Percentiles rank a stretch among this genome's conserved stretches.
These are phyloP conservation scores for Raddia guianensis DNA, from an alignment of 176 grass and related monocot genomes.

Conservation along the genomic window DNA sequence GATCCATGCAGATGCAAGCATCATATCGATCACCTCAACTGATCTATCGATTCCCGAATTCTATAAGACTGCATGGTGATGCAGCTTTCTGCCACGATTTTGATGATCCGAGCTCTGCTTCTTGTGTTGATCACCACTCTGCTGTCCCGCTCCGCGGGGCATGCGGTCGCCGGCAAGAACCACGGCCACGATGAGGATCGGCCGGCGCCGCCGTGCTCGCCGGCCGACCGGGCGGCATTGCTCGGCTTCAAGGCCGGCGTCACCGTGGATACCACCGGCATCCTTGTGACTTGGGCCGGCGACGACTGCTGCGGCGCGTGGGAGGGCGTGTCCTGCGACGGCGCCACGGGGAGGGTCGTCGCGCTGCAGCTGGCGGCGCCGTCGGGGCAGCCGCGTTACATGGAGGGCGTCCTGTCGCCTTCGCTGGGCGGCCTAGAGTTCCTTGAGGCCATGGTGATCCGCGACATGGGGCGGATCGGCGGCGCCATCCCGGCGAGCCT, in stretches of 20 bases:
- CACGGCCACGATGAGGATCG: background rate
- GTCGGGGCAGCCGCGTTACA: conserved; percentile 31
- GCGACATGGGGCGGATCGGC: conserved; percentile 52
- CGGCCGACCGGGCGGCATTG: conserved; percentile 53
- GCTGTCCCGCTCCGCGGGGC: background rate
- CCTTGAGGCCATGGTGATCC: conserved; percentile 61
- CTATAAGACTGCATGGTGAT: conserved; percentile 1
- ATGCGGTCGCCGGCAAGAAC: background rate
- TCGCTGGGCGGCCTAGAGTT: conserved; percentile 61
- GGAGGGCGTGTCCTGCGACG: conserved; percentile 71
- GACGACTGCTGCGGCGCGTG: conserved; percentile 70
- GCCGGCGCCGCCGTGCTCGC: conserved; percentile 46
- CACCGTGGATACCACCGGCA: conserved; percentile 59
- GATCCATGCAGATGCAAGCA: background rate
- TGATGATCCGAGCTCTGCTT: background rate
- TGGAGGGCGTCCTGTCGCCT: conserved; percentile 62
- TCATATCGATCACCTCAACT: background rate
- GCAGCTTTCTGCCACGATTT: conserved; percentile 19
- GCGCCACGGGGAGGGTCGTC: conserved; percentile 58
- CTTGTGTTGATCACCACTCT: conserved; percentile 4
- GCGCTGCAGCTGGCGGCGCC: conserved; percentile 59
- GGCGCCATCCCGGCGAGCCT: conserved; percentile 61
- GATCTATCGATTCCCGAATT: background rate
- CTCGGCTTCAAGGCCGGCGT: conserved; percentile 68
- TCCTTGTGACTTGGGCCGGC: conserved; percentile 68